Evolutionary conservation across 164 flowering plant species (phyloP).

Genomic region (Vitis cinerea): DNA sequence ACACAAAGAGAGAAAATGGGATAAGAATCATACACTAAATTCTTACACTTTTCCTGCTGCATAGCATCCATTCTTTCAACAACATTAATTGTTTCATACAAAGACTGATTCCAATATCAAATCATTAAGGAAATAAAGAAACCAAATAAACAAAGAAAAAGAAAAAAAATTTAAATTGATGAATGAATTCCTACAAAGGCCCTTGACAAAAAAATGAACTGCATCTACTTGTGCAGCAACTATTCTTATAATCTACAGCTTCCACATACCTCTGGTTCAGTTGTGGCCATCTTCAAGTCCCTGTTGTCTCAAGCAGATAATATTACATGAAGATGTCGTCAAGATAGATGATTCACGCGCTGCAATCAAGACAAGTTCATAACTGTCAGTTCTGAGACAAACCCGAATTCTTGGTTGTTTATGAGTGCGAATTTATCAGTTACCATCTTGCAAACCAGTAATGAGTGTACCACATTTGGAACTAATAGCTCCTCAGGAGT

Average conservation of each 20-base stretch:
- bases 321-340: neutral
- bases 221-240: conserved; percentile 19
- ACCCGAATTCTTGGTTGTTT: neutral
- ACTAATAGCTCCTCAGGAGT: too few relatives aligned
- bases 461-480: too few relatives aligned
- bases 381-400: neutral
- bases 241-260: conserved; percentile 23
- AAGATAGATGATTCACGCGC: neutral
- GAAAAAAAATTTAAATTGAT: conserved; percentile 11
- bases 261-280: neutral
- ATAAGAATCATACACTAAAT: too few relatives aligned
- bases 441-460: neutral
- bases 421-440: neutral
- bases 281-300: neutral
- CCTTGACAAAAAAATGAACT: conserved; percentile 7
- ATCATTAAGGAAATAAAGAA: conserved; percentile 3
- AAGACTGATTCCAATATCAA: conserved; percentile 1
- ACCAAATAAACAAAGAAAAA: neutral
- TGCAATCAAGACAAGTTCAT: neutral
- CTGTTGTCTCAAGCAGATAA: neutral
- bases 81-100: conserved; percentile 4
- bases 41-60: conserved; percentile 1
- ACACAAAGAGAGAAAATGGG: too few relatives aligned
- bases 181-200: conserved; percentile 28
- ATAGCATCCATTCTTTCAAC: neutral